Conservation (phyloP, 129 eudicot genomes). For the Artemisia argyi region DNA sequence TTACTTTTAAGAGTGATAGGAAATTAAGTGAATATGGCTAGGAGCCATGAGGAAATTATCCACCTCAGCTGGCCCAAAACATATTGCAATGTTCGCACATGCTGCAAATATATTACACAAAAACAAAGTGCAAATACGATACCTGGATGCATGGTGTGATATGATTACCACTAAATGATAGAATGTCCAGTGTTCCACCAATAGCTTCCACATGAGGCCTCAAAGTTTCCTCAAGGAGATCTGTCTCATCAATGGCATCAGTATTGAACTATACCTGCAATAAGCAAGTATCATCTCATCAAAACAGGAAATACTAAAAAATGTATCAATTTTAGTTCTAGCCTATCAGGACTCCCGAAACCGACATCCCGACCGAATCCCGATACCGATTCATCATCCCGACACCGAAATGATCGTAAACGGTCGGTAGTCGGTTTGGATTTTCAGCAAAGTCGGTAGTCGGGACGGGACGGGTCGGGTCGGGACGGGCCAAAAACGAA, state of each 20-base stretch:
- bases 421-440: too few species aligned
- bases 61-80: not conserved
- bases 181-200: constrained; percentile 78
- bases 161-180: constrained; percentile 72
- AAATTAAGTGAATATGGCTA: too few species aligned
- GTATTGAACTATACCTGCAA: constrained; percentile 74
- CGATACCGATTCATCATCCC: too few species aligned
- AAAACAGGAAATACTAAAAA: not conserved
- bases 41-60: not conserved
- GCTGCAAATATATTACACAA: not conserved
- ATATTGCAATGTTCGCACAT: not conserved
- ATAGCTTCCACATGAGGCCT: constrained; percentile 73
- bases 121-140: not conserved
- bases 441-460: too few species aligned
- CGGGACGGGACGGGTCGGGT: too few species aligned
- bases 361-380: too few species aligned
- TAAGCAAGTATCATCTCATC: constrained; percentile 8
- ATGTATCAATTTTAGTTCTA: not conserved
- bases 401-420: too few species aligned
- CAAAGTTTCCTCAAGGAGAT: too few species aligned
- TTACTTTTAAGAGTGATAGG: too few species aligned
- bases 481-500: too few species aligned
- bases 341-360: constrained; percentile 10
- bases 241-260: constrained; percentile 82
- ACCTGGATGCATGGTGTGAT: constrained; percentile 97